Evolutionary conservation across 148 eudicot species (phyloP).

Genomic region (Heliosperma pusillum): DNA sequence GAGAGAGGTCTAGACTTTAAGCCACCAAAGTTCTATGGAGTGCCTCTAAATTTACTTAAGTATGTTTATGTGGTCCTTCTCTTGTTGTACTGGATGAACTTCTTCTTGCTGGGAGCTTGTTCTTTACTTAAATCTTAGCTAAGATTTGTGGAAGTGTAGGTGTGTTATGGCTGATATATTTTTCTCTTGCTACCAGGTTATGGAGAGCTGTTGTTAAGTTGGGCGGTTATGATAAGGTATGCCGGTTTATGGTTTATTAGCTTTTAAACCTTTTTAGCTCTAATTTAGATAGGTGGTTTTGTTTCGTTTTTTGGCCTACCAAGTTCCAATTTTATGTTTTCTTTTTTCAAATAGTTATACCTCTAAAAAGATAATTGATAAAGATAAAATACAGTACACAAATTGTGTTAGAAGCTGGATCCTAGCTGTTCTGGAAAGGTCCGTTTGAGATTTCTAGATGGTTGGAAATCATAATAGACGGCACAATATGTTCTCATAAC

Average conservation of each 20-base stretch:
- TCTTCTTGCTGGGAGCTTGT: conserved; percentile 2
- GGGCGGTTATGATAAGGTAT: conserved; percentile 97
- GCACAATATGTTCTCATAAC: too few relatives aligned
- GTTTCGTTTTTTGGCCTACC: not conserved
- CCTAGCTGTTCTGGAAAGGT: not conserved
- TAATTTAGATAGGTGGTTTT: not conserved
- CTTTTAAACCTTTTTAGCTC: not conserved
- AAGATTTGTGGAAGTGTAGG: not conserved
- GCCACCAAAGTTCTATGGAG: conserved; percentile 90
- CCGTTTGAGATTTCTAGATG: not conserved
- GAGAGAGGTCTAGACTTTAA: conserved; percentile 65
- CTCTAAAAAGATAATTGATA: not conserved
- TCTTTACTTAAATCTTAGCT: not conserved
- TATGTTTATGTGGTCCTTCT: conserved; percentile 26
- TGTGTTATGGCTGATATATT: conserved; percentile 1
- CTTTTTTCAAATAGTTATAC: not conserved
- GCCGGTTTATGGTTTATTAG: not conserved
- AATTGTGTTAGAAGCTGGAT: not conserved
- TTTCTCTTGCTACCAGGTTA: conserved; percentile 45
- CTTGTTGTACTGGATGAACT: conserved; percentile 2
- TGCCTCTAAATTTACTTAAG: conserved; percentile 80
- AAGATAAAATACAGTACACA: not conserved
- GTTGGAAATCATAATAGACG: too few relatives aligned
- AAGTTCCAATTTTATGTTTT: not conserved
- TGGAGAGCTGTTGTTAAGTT: conserved; percentile 76